phyloP scores from a whole-genome alignment of 495 filamentous ascomycete genomes.

The Penicillium lagena region DNA sequence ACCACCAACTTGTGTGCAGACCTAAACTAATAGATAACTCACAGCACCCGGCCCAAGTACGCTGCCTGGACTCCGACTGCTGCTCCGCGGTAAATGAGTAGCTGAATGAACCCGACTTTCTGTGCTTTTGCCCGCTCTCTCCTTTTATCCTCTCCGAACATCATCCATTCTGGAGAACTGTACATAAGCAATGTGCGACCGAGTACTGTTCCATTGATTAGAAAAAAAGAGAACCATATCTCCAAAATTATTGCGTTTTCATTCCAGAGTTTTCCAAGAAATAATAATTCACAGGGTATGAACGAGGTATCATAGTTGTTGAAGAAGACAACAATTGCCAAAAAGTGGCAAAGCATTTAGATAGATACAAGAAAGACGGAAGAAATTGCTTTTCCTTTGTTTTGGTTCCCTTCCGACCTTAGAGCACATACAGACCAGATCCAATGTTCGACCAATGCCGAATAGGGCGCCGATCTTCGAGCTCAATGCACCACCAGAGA shows the following conservation, averaged over 20 bases:
- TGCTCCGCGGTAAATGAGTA: slow-evolving; percentile 34
- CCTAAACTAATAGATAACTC: neutral
- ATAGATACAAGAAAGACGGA: slow-evolving; percentile 21
- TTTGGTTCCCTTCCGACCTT: neutral
- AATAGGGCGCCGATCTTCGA: slow-evolving; percentile 47
- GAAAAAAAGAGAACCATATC: no score
- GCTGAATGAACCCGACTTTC: slow-evolving; percentile 15
- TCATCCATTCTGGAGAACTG: slow-evolving; percentile 14
- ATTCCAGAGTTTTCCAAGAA: slow-evolving; percentile 10
- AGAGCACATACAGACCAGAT: slow-evolving; percentile 41
- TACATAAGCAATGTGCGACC: slow-evolving; percentile 38
- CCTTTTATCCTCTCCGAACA: slow-evolving; percentile 7
- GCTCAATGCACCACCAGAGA: slow-evolving; percentile 64
- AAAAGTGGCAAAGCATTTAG: slow-evolving; percentile 7
- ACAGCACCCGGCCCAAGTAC: slow-evolving; percentile 35
- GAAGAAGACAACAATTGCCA: slow-evolving; percentile 6
- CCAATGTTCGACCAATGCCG: slow-evolving; percentile 44
- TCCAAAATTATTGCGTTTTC: neutral
- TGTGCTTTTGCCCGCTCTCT: neutral
- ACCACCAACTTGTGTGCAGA: neutral
- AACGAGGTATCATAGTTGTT: slow-evolving; percentile 28
- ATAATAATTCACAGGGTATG: slow-evolving; percentile 11
- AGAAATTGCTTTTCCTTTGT: neutral
- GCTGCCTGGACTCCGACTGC: slow-evolving; percentile 40
- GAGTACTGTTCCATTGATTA: slow-evolving; percentile 1